phyloP scores from a whole-genome alignment of 2,329 filamentous ascomycete species.

The Thermothelomyces thermophilus region DNA sequence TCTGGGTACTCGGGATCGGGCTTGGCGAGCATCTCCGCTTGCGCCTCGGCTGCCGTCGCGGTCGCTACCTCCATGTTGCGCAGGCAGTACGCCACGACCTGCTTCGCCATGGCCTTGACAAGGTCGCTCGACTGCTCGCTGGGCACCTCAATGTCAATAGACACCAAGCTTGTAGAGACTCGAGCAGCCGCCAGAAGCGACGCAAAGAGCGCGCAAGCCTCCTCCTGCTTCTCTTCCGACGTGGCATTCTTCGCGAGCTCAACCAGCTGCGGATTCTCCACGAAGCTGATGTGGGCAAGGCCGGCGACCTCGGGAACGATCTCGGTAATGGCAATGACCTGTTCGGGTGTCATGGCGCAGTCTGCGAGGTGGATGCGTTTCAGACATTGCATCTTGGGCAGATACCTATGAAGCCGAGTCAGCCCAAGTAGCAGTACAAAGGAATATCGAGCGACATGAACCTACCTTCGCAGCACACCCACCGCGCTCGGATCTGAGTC shows the following conservation, averaged over 20 bases:
- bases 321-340: slow-evolving; percentile 86
- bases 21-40: slow-evolving; percentile 25
- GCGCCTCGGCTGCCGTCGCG: slow-evolving; percentile 30
- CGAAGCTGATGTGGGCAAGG: slow-evolving; percentile 78
- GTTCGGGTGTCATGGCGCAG: slow-evolving; percentile 75
- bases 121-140: slow-evolving; percentile 76
- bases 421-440: no score
- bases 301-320: slow-evolving; percentile 76
- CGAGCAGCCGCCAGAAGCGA: slow-evolving; percentile 83
- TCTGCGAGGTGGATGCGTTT: slow-evolving; percentile 84
- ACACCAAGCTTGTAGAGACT: slow-evolving; percentile 75
- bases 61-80: slow-evolving; percentile 71
- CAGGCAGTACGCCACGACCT: slow-evolving; percentile 90
- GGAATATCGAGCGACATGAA: no score
- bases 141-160: slow-evolving; percentile 87
- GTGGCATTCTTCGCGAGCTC: slow-evolving; percentile 68
- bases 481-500: slow-evolving; percentile 66
- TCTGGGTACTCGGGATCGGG: slow-evolving; percentile 57
- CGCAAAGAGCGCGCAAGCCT: slow-evolving; percentile 88
- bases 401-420: slow-evolving; percentile 55
- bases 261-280: slow-evolving; percentile 70
- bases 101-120: slow-evolving; percentile 84
- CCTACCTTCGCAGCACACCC: slow-evolving; percentile 65
- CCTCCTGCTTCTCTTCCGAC: slow-evolving; percentile 77
- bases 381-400: slow-evolving; percentile 69